A percentile compares a stretch with the other conserved stretches of the same genome.
phyloP scores from a whole-genome alignment of 768 basidiomycete genomes.

The Serendipita vermifera region DNA sequence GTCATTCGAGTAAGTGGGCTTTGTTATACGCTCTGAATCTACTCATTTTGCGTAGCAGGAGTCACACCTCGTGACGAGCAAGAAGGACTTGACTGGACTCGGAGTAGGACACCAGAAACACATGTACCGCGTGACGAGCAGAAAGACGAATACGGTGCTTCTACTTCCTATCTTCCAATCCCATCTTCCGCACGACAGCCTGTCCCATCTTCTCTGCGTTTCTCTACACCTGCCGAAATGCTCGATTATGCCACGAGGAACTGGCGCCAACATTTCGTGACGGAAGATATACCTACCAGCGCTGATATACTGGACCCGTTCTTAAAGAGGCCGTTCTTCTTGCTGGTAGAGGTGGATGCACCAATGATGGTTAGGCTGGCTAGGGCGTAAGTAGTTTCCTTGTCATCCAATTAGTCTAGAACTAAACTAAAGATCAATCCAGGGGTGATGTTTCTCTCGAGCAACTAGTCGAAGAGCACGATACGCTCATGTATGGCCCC shows the following conservation, averaged over 20 bases:
- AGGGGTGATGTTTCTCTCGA: constrained; percentile 32
- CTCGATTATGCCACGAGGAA: constrained; percentile 65
- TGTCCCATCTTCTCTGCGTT: constrained; percentile 11
- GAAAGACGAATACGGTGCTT: constrained; percentile 12
- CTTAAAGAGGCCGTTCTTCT: constrained; percentile 76
- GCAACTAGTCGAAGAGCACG: constrained; percentile 62
- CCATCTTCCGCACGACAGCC: constrained; percentile 6
- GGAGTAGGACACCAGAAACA: constrained; percentile 3
- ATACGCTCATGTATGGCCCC: constrained; percentile 50
- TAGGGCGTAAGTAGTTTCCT: constrained; percentile 30
- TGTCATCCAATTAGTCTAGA: constrained; percentile 5
- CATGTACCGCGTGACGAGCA: constrained; percentile 18
- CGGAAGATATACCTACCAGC: constrained; percentile 42
- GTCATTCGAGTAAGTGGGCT: too few relatives aligned
- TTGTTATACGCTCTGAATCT: too few relatives aligned
- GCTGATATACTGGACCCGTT: constrained; percentile 54
- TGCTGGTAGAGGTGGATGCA: constrained; percentile 73
- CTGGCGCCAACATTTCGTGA: constrained; percentile 75
- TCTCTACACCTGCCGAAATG: constrained; percentile 39
- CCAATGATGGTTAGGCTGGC: constrained; percentile 57
- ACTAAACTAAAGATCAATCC: constrained; percentile 12
- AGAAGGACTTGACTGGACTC: too few relatives aligned
- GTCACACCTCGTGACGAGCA: too few relatives aligned
- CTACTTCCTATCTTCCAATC: not conserved
- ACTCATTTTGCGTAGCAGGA: too few relatives aligned